A percentile compares a stretch with the other conserved stretches of the same genome.
These are phyloP conservation scores for Theileria sp. DNA, from an alignment of 169 alveolate genomes.

Conservation along the genomic window DNA sequence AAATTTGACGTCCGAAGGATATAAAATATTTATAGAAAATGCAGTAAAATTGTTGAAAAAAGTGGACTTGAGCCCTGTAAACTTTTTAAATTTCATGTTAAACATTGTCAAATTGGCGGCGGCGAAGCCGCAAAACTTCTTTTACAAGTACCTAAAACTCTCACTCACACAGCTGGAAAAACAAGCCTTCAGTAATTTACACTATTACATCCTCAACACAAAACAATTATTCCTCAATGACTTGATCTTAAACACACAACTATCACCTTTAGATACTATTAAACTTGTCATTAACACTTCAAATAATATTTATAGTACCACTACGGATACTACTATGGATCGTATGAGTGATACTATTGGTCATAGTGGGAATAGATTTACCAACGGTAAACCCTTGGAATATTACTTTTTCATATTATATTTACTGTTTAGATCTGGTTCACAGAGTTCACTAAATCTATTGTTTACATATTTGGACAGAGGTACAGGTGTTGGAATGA, in stretches of 20 bases:
- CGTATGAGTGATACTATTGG: too few species aligned
- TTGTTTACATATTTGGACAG: slow-evolving; percentile 1
- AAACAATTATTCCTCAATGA: slow-evolving; percentile 51
- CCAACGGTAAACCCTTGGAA: slow-evolving; percentile 34
- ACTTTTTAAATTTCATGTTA: slow-evolving; percentile 41
- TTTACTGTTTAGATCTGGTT: slow-evolving; percentile 57
- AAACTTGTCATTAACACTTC: slow-evolving; percentile 32
- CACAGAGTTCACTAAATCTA: slow-evolving; percentile 13
- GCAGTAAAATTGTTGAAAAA: slow-evolving; percentile 39
- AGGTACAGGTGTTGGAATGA: neutral
- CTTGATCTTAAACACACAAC: slow-evolving; percentile 10
- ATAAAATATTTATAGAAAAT: slow-evolving; percentile 48
- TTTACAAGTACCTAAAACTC: slow-evolving; percentile 32
- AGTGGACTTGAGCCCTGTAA: slow-evolving; percentile 22
- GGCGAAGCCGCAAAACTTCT: slow-evolving; percentile 26
- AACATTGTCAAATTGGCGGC: slow-evolving; percentile 38
- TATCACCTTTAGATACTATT: slow-evolving; percentile 19
- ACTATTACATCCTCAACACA: slow-evolving; percentile 51
- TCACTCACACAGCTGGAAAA: slow-evolving; percentile 50
- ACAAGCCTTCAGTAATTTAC: slow-evolving; percentile 58
- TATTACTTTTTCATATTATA: slow-evolving; percentile 59
- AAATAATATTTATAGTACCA: slow-evolving; percentile 30
- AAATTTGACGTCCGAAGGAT: slow-evolving; percentile 28
- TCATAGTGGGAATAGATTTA: neutral
- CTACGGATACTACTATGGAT: too few species aligned